A percentile compares a stretch with the other conserved stretches of the same genome.
These are phyloP conservation scores for Paradendryphiella salina DNA, from an alignment of 2,329 filamentous ascomycete genomes.

Conservation along the genomic window DNA sequence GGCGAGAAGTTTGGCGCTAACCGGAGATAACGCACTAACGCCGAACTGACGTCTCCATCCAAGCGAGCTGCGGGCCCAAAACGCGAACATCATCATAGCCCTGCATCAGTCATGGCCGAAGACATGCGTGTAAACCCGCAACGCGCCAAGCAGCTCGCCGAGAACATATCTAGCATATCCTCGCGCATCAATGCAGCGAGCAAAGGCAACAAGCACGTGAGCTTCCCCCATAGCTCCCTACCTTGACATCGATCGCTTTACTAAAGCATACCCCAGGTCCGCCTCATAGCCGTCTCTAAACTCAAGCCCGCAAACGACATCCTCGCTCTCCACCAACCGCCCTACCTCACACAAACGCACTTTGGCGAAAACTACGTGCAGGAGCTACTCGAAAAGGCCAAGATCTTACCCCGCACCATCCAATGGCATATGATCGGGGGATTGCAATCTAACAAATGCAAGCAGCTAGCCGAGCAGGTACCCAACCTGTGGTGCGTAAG, in stretches of 20 bases:
- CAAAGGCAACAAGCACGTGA: conserved; percentile 39
- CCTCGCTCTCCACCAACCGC: conserved; percentile 72
- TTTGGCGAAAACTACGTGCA: conserved; percentile 93
- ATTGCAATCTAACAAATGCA: conserved; percentile 92
- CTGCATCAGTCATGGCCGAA: conserved; percentile 36
- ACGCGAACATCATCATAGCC: conserved; percentile 18
- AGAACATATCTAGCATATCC: conserved; percentile 50
- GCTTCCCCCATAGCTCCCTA: not conserved
- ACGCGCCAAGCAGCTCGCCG: conserved; percentile 52
- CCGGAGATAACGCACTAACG: conserved; percentile 14
- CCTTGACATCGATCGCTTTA: not conserved
- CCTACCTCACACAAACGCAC: conserved; percentile 61
- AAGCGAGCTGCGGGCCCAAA: conserved; percentile 1
- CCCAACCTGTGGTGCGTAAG: conserved; percentile 90
- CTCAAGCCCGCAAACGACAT: conserved; percentile 93
- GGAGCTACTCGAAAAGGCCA: conserved; percentile 84
- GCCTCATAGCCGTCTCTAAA: conserved; percentile 94
- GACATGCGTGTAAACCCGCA: conserved; percentile 49
- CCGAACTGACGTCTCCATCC: conserved; percentile 25
- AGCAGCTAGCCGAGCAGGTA: conserved; percentile 76
- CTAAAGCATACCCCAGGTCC: conserved; percentile 57
- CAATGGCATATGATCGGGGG: conserved; percentile 97
- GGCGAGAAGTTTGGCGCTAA: not conserved
- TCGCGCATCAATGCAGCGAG: conserved; percentile 49
- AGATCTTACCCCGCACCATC: conserved; percentile 73